Conservation (phyloP, 306 rosid genomes). For the Cucurbita maxima region DNA sequence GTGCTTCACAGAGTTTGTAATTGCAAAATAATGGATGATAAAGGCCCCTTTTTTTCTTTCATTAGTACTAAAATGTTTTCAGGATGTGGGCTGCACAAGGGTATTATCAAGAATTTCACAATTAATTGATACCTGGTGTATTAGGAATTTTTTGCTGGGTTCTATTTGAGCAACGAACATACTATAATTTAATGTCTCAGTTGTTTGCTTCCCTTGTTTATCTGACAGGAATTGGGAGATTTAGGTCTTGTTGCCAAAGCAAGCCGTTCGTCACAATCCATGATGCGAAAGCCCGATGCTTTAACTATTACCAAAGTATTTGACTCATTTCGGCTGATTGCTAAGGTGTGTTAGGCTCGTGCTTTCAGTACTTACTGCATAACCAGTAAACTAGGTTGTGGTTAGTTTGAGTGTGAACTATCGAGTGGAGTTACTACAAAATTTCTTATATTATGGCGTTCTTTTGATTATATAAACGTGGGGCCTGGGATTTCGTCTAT, state of each 20-base stretch:
- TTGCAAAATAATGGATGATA: background rate
- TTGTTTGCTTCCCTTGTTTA: background rate
- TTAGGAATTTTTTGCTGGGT: background rate
- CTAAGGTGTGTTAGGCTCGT: constrained; percentile 37
- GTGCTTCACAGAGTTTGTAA: background rate
- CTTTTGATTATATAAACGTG: background rate
- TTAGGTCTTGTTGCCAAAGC: constrained; percentile 74
- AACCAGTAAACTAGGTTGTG: background rate
- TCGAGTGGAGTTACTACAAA: background rate
- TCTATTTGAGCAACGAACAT: background rate
- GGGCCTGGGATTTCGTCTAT: background rate
- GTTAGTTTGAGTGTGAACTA: background rate
- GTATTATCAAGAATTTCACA: background rate
- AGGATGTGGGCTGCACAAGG: background rate
- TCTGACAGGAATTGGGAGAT: constrained; percentile 54
- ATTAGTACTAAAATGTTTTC: background rate
- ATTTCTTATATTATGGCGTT: background rate
- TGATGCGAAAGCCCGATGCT: constrained; percentile 74
- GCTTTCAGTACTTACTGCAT: background rate
- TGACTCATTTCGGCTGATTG: constrained; percentile 54
- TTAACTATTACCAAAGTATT: constrained; percentile 67
- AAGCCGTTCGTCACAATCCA: constrained; percentile 67
- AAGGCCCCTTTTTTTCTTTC: background rate
- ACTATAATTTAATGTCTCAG: background rate
- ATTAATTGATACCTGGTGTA: background rate